Base-by-base conservation (phyloP, 1,139 yeast genomes). In the Blastobotrys persicus region DNA sequence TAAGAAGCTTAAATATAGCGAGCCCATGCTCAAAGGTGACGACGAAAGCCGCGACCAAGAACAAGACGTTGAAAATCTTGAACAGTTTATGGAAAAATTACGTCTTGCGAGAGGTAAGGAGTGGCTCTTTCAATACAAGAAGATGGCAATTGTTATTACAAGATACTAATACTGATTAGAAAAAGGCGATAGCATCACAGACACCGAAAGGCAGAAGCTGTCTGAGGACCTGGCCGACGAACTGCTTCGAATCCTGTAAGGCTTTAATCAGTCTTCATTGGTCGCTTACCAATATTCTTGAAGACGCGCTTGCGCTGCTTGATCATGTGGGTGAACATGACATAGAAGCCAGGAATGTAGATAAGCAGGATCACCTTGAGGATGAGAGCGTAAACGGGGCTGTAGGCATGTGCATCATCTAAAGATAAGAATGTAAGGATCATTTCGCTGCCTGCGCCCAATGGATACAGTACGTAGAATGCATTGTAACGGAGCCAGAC, bases 381-480 rank as follows among this genome's bases (percentile, higher is more conserved):
- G 49, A 78, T 64, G 64, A 76, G 75, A 44, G 80, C 76, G 67
- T 79, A 81, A 68, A 75, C 70, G 0, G 69, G 66, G 28, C 88
- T 85, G 52, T 75, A 73, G 12, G 58, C 56, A 38, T 73, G 76
- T 12, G 95, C 95, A 47, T 78, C 80, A 33, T 74, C 78, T 45
- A 88, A 73, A 0, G 95, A 82, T 53, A 81, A 70, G 67, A 80
- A 82, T 54, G 88, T 77, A 70, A 89, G 80, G 46, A 75, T 63
- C 56, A 88, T 75, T 66, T 92, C 99, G 53, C 94, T 82, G 3
- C 86, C 80, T 14, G 92, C 97, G 4, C 98, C 98, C 32, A 87
- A 69, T 19, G 98, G 98, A 63, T 92, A 92, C 59, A 92, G 75
- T 1, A 88, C 79, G 60, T 79, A 79, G 68, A 92, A 92, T 26